Evolutionary conservation across 805 yeast genomes (phyloP).

Genomic region (Saccharomycopsis babjevae): DNA sequence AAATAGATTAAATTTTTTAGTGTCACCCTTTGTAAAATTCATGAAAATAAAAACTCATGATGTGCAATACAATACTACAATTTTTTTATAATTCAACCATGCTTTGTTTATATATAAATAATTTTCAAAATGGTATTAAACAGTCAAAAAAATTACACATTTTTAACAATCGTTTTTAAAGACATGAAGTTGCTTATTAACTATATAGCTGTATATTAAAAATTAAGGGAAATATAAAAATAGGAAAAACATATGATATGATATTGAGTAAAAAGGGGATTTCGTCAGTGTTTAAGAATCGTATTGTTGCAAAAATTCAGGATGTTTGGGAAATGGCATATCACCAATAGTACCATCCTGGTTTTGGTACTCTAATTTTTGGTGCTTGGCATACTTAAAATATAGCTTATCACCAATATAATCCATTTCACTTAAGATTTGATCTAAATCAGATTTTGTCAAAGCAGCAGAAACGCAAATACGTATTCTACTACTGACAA

Average conservation of each 20-base stretch:
- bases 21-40: too few species aligned
- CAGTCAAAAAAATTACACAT: not conserved
- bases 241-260: not conserved
- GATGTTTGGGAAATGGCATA: not conserved
- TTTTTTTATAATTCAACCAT: too few species aligned
- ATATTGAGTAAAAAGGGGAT: not conserved
- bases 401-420: slow-evolving; percentile 70
- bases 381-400: slow-evolving; percentile 36
- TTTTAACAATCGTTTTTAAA: not conserved
- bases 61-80: too few species aligned
- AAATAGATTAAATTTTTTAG: too few species aligned
- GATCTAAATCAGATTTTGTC: slow-evolving; percentile 89
- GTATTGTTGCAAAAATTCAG: not conserved
- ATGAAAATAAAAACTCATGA: too few species aligned
- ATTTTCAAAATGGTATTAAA: not conserved
- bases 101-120: too few species aligned
- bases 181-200: not conserved
- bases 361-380: not conserved
- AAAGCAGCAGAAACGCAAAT: slow-evolving; percentile 87
- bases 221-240: not conserved
- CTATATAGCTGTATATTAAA: not conserved
- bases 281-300: not conserved
- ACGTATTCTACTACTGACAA: slow-evolving; percentile 81
- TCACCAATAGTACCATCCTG: not conserved
- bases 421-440: slow-evolving; percentile 55